Conservation (phyloP, 2,329 filamentous ascomycete genomes). For the Phialophora macrospora region DNA sequence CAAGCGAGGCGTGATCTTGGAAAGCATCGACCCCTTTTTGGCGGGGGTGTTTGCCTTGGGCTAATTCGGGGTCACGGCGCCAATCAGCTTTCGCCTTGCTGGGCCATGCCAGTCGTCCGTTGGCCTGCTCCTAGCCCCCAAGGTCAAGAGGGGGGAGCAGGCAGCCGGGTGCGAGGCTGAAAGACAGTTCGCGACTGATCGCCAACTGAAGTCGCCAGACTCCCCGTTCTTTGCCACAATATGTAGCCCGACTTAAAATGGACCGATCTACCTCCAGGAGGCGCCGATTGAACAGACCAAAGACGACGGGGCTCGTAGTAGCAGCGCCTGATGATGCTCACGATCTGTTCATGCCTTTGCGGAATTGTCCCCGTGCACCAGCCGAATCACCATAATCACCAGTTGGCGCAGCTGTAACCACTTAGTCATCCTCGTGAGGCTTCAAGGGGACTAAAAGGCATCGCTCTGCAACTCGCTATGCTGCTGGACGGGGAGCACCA, state of each 20-base stretch:
- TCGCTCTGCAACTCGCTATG: neutral
- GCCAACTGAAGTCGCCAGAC: neutral
- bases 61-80: conserved; percentile 4
- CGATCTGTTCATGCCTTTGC: neutral
- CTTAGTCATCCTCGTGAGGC: conserved; percentile 10
- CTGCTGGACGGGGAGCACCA: neutral
- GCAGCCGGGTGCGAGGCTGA: conserved; percentile 7
- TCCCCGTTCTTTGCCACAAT: neutral
- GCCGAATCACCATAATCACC: neutral
- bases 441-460: neutral
- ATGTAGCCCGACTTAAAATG: neutral
- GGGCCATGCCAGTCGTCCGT: neutral
- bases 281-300: neutral
- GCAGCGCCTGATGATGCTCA: neutral
- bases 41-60: conserved; percentile 9
- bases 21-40: neutral
- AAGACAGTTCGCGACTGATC: neutral
- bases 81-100: conserved; percentile 5
- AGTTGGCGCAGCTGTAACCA: neutral
- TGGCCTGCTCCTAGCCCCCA: neutral
- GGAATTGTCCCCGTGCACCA: conserved; percentile 15
- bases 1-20: conserved; percentile 7
- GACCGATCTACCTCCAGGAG: neutral
- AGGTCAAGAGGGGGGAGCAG: neutral
- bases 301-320: neutral